phyloP scores from a whole-genome alignment of 1,284 basidiomycete genomes.

The Neolentinus lepideus region DNA sequence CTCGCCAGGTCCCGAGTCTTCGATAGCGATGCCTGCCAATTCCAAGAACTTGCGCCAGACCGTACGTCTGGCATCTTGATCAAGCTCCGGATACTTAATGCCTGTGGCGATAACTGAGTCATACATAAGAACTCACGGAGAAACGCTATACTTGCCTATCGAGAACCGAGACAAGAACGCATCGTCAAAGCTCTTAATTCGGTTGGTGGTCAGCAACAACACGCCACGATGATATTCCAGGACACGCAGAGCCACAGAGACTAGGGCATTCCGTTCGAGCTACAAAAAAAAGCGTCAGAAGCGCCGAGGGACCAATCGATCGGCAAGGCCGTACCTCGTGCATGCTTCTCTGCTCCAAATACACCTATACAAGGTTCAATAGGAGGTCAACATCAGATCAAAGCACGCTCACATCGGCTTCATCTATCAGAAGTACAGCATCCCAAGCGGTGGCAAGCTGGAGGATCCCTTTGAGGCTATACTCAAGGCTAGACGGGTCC shows the following conservation, averaged over 20 bases:
- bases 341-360: slow-evolving; percentile 55
- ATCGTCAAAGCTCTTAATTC: slow-evolving; percentile 56
- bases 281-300: not conserved
- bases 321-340: slow-evolving; percentile 27
- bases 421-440: slow-evolving; percentile 57
- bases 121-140: not conserved
- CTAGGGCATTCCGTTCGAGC: slow-evolving; percentile 56
- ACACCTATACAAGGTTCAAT: slow-evolving; percentile 15
- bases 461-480: not conserved
- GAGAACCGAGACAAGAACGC: slow-evolving; percentile 53
- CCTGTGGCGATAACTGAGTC: slow-evolving; percentile 14
- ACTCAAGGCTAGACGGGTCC: slow-evolving; percentile 10
- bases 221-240: slow-evolving; percentile 62
- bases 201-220: slow-evolving; percentile 63
- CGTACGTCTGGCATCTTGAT: not conserved
- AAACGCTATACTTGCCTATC: not conserved
- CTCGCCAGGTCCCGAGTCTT: no score
- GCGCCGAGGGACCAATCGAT: not conserved
- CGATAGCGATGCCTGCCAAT: not conserved
- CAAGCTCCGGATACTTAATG: slow-evolving; percentile 10
- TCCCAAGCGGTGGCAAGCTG: slow-evolving; percentile 47
- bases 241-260: slow-evolving; percentile 51
- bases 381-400: not conserved
- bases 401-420: slow-evolving; percentile 32
- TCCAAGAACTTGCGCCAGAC: slow-evolving; percentile 3